Evolutionary conservation across 225 moss, liverwort and hornwort genomes (phyloP).

Genomic region (Ulota crispa): DNA sequence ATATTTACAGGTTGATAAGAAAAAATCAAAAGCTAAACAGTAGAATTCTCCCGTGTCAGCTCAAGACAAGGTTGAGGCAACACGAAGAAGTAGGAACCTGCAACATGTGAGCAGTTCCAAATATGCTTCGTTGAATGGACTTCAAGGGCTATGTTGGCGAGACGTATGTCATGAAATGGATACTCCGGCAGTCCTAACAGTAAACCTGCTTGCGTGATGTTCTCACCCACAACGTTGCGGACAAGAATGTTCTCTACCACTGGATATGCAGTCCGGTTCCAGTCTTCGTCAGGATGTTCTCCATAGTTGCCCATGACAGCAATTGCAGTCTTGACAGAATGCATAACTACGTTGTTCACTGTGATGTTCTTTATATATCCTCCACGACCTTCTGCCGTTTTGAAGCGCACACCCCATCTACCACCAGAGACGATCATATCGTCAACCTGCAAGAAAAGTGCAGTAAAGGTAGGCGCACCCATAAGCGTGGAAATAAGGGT

Average conservation of each 20-base stretch:
- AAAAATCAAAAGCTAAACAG: neutral
- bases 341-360: constrained; percentile 40
- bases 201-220: constrained; percentile 53
- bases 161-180: constrained; percentile 40
- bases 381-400: constrained; percentile 55
- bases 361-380: constrained; percentile 49
- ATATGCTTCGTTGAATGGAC: constrained; percentile 22
- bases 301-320: constrained; percentile 53
- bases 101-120: constrained; percentile 52
- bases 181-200: constrained; percentile 40
- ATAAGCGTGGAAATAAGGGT: too few species aligned
- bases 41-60: constrained; percentile 35
- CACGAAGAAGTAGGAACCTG: constrained; percentile 51
- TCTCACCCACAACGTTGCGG: constrained; percentile 48
- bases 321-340: constrained; percentile 44
- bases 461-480: too few species aligned
- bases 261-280: constrained; percentile 50
- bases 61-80: constrained; percentile 47
- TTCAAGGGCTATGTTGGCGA: constrained; percentile 44
- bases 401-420: constrained; percentile 58
- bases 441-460: constrained; percentile 37
- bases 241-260: constrained; percentile 38
- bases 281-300: constrained; percentile 52
- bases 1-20: constrained; percentile 13
- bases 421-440: constrained; percentile 45